These are phyloP conservation scores for Edaphochlamys debaryana DNA, from an alignment of 139 green algal genomes.

Conservation along the genomic window DNA sequence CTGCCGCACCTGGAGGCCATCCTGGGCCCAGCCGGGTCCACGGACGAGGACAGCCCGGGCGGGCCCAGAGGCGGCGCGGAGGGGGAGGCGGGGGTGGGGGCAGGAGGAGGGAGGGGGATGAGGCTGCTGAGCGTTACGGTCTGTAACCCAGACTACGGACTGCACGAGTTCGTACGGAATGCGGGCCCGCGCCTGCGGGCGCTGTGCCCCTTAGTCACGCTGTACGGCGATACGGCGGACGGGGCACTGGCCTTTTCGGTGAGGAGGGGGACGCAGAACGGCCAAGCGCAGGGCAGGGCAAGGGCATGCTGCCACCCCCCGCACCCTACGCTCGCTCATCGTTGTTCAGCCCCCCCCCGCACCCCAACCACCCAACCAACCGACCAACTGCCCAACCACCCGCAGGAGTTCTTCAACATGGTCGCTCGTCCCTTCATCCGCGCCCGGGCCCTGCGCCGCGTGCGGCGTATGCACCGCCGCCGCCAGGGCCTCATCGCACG, in stretches of 20 bases:
- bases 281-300: too few relatives aligned
- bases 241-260: slow-evolving; percentile 31
- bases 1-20: slow-evolving; percentile 41
- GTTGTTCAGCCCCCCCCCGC: too few relatives aligned
- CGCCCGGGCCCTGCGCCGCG: too few relatives aligned
- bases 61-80: background rate
- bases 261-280: too few relatives aligned
- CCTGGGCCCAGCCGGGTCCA: background rate
- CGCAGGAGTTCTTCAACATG: background rate
- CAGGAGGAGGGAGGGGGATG: background rate
- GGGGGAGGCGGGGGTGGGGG: too few relatives aligned
- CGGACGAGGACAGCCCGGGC: too few relatives aligned
- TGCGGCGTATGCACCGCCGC: background rate
- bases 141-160: slow-evolving; percentile 43
- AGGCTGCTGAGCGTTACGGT: slow-evolving; percentile 4
- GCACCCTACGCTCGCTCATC: too few relatives aligned
- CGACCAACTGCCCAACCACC: too few relatives aligned
- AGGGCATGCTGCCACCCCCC: too few relatives aligned
- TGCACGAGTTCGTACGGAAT: slow-evolving; percentile 29
- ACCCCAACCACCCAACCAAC: too few relatives aligned
- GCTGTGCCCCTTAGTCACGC: slow-evolving; percentile 48
- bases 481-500: too few relatives aligned
- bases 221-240: slow-evolving; percentile 52
- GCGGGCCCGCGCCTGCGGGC: slow-evolving; percentile 41
- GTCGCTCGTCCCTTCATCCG: background rate